Base-by-base conservation (phyloP, 2,329 filamentous ascomycete species). In the Colletotrichum tanaceti region DNA sequence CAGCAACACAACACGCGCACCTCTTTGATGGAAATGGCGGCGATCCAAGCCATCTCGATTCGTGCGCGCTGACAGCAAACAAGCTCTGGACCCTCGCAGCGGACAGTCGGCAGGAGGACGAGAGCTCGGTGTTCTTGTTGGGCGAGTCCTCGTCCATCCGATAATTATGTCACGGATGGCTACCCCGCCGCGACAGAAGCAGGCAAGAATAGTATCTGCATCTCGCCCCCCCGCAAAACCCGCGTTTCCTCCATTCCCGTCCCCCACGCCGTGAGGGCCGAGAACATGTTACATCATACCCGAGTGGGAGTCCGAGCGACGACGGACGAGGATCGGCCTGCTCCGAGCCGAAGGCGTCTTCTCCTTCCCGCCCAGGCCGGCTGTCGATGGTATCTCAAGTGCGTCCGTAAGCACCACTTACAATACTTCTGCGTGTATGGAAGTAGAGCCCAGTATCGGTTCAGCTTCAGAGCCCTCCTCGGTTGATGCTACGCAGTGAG, bases 81-180 rank as follows among this genome's bases (percentile, higher is more conserved):
- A 39, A 20, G 18, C 11, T n/a, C n/a, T 10, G n/a, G 7, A 9
- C 14, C 6, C 11, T 28, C 28, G 32, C n/a, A 38, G 13, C 32
- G 20, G 44, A 49, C 9, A 22, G 28, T 5, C 7, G 57, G n/a
- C 44, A 22, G 18, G 58, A 58, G 38, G 63, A 70, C 22, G 71
- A 70, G 5, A 74, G 66, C 9, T 71, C 78, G 2, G 80, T 81
- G 20, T 84, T 84, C 58, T n/a, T n/a, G n/a, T 78, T 85, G 5
- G 81, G 82, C 41, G 82, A 84, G 62, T 84, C 82, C 1, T 83
- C 79, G 58, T 83, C 84, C 1, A 77, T 86, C 49, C 81, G 83
- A 16, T n/a, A n/a, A n/a, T n/a, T 85, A 84, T 67, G 81, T 86
- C 3, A 81, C 80, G 14, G 81, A 83, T 41, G 80, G 83, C 58